Evolutionary conservation across 176 grass and related monocot species (phyloP).

Genomic region (Paspalum vaginatum): DNA sequence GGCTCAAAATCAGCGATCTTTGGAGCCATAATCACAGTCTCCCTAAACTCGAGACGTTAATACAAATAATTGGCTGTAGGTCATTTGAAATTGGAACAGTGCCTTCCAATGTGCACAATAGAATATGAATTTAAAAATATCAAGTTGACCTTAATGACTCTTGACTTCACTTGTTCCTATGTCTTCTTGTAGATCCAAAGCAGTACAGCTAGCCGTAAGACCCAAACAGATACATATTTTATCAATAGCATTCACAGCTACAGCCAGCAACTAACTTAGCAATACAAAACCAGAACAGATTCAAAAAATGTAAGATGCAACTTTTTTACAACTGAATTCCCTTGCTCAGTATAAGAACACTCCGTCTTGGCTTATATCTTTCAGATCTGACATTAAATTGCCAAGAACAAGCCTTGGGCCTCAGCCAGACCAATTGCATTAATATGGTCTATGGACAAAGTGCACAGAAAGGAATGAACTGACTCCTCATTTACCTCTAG

Average conservation of each 20-base stretch:
- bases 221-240: slow-evolving; percentile 25
- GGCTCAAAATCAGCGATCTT: slow-evolving; percentile 6
- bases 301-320: not conserved
- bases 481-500: not conserved
- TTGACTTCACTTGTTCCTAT: slow-evolving; percentile 39
- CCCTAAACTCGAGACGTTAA: not conserved
- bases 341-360: not conserved
- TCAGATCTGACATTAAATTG: slow-evolving; percentile 9
- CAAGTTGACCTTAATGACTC: slow-evolving; percentile 19
- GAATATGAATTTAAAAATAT: slow-evolving; percentile 22
- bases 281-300: not conserved
- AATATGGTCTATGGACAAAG: not conserved
- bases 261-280: not conserved
- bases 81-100: not conserved
- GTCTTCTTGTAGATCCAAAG: slow-evolving; percentile 41
- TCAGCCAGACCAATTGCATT: slow-evolving; percentile 24
- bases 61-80: not conserved
- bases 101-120: not conserved
- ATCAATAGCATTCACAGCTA: slow-evolving; percentile 27
- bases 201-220: slow-evolving; percentile 12
- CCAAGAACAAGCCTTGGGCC: not conserved
- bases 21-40: not conserved
- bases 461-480: not conserved
- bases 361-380: no score
- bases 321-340: not conserved